Base-by-base conservation (phyloP, 768 basidiomycete species). In the Tephrocybe sp. region DNA sequence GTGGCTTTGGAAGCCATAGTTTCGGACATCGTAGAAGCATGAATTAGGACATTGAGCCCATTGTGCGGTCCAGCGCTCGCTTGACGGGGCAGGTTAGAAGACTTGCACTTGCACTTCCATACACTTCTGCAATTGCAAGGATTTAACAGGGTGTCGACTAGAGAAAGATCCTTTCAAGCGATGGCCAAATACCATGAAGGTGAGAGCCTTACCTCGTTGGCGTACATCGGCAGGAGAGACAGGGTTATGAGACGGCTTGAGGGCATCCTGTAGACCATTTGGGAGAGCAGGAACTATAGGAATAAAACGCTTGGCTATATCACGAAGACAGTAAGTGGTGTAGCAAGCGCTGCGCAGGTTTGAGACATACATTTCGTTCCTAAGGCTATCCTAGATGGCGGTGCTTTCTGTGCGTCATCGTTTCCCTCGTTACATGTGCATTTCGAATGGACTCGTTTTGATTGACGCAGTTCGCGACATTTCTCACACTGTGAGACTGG, bases 401-500 rank as follows among this genome's bases (percentile, higher is more conserved):
- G 54, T 28, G 62, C 62, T 37, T 62, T 63, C 21, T 59, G 58
- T 6, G 62, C 56, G n/a, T 58, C 56, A 51, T 73, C 70, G 51
- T 65, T 62, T 48, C 66, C 70, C 7, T 74, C 72, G 49, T 77
- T 74, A 56, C 91, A 93, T 46, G 78, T 84, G 65, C 90, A 93
- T 62, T 89, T 92, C 26, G 88, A 87, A 63, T 93, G 91, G 26
- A 92, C 76, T 55, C 80, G 84, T 67, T 84, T 87, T 37, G 85
- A 86, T 67, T 90, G 86, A 15, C 93, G 81, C 28, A 90, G 76
- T 59, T 90, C 83, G 30, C 91, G 84, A 64, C 94, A 96, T 58
- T 83, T 84, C 48, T 81, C 77, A 70, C 94, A 97, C 65, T 96
- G 93, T 6, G 93, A 92, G 14, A 93, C 81, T 0, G 94, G 94